phyloP scores from a whole-genome alignment of 257 asterid species.

The Nicotiana benthamiana region DNA sequence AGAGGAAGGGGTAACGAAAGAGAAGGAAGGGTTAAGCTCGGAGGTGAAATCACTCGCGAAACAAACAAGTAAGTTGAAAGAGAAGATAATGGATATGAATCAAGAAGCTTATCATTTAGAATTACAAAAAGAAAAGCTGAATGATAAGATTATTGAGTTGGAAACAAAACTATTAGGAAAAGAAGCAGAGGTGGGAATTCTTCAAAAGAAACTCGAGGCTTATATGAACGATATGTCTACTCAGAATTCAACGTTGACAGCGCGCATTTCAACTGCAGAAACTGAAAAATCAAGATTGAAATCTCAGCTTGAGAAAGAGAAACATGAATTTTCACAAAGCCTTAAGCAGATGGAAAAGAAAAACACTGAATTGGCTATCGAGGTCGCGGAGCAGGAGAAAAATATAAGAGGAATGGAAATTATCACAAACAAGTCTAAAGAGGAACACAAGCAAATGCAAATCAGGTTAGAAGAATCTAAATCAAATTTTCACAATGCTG shows the following conservation, averaged over 20 bases:
- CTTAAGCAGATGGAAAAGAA: conserved; percentile 29
- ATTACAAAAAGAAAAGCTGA: conserved; percentile 34
- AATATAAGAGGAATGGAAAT: neutral
- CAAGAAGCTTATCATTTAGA: conserved; percentile 21
- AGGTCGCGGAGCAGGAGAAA: conserved; percentile 29
- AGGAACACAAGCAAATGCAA: conserved; percentile 21
- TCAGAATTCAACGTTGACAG: conserved; percentile 9
- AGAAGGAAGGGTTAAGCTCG: conserved; percentile 23
- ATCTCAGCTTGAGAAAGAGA: conserved; percentile 24
- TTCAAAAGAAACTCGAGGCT: conserved; percentile 6
- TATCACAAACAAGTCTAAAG: conserved; percentile 10
- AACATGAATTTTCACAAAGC: conserved; percentile 12
- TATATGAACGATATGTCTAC: conserved; percentile 11
- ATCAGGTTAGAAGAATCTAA: conserved; percentile 17
- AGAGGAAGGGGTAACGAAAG: conserved; percentile 10
- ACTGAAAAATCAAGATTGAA: conserved; percentile 20
- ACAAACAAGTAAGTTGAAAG: conserved; percentile 31
- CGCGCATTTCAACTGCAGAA: neutral
- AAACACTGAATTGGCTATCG: conserved; percentile 30
- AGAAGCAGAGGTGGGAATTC: conserved; percentile 26
- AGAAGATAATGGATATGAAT: conserved; percentile 25
- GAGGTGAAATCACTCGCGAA: conserved; percentile 26
- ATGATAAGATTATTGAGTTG: conserved; percentile 20
- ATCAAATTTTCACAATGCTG: conserved; percentile 35
- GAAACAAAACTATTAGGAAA: conserved; percentile 26